Evolutionary conservation across 2,329 filamentous ascomycete species (phyloP), one percentile per base, ranked within the genome.

Genomic region (Colletotrichum lindemuthianum): DNA sequence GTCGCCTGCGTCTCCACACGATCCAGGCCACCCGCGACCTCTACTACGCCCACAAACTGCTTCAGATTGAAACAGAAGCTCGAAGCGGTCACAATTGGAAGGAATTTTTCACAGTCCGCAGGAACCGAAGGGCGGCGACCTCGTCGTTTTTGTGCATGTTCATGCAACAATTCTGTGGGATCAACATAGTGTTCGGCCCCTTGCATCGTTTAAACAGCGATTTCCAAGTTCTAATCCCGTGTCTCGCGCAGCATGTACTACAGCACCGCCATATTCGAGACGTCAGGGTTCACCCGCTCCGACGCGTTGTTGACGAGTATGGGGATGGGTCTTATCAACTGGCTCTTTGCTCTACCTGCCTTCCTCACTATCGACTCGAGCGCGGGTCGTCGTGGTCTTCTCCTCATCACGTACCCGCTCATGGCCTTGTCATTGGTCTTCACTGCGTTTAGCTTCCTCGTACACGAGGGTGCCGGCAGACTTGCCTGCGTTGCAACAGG

Each of bases 311-410:
- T 86, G 6, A 84, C 82, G 0, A 86, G 84, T 0, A 84, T 84
- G 77, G 86, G 85, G 2, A 85, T 84, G 60, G 86, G 86, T 9
- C 71, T 87, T 24, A 78, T 86, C 56, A 87, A 87, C 72, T 88
- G 85, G 69, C 58, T 87, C 4, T 87, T 87, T 59, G 85, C 86
- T 3, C 84, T 86, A 65, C 86, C 85, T 0, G 85, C 86, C 2
- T 74, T 87, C 45, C 85, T 82, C 73, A 87, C 85, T 2, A 88
- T 88, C 53, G 85, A 88, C 61, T 24, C 24, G 4, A 87, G 84
- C 0, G 87, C 81, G 59, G 86, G 85, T 1, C 83, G 85, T 32
- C 78, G 86, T n/a, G 78, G 82, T 37, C 73, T 88, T 2, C 77
- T 88, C 1, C 72, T 88, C 2, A 84, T 86, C 67, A 86, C 84